Conservation (phyloP, 2,329 filamentous ascomycete genomes). For the Fusarium solani-melongenae region DNA sequence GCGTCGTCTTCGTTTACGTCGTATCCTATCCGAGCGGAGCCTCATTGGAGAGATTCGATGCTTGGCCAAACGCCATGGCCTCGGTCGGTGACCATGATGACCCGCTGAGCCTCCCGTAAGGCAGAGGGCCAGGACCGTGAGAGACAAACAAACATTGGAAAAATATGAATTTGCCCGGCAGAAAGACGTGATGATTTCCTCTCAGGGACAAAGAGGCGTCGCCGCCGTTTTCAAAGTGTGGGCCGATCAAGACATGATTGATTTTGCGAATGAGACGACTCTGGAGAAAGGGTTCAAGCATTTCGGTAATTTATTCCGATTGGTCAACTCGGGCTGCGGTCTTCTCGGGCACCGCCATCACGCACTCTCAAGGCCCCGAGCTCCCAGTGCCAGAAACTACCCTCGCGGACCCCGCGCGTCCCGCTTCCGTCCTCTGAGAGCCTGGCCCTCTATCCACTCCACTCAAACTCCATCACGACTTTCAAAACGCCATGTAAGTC, state of each 20-base stretch:
- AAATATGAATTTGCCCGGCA: not conserved
- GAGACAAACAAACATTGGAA: not conserved
- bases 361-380: not conserved
- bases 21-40: not conserved
- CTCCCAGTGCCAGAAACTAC: not conserved
- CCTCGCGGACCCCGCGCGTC: conserved; percentile 38
- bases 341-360: conserved; percentile 24
- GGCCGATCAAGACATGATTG: not conserved
- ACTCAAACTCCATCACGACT: conserved; percentile 6
- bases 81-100: not conserved
- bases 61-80: not conserved
- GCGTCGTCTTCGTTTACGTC: not conserved
- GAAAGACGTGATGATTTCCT: not conserved
- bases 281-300: not conserved
- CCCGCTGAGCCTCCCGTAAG: not conserved
- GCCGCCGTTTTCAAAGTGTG: not conserved
- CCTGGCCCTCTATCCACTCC: not conserved
- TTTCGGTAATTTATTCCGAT: conserved; percentile 5
- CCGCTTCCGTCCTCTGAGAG: conserved; percentile 1
- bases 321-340: conserved; percentile 31
- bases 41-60: not conserved
- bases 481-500: conserved; percentile 24
- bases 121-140: not conserved
- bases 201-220: not conserved
- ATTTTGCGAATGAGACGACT: not conserved